Evolutionary conservation across 352 stramenopile species (phyloP).

Genomic region (Blastocystis sp.): DNA sequence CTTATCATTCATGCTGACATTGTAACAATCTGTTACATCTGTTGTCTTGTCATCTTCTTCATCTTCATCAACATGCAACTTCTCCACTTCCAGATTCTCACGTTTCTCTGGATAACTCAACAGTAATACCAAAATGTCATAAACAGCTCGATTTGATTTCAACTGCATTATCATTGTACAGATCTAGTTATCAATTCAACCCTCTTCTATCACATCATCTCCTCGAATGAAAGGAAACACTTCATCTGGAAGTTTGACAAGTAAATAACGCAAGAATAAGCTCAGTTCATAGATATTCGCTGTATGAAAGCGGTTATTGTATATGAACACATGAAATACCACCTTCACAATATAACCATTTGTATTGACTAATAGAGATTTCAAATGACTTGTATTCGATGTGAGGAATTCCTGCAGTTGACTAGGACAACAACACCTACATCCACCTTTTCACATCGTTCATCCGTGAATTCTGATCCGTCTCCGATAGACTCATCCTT

Average conservation of each 20-base stretch:
- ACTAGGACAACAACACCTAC: background rate
- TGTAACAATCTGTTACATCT: slow-evolving; percentile 1
- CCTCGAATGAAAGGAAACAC: background rate
- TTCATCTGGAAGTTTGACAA: background rate
- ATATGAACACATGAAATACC: background rate
- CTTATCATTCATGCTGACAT: background rate
- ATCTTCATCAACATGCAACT: background rate
- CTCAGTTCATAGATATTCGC: slow-evolving; percentile 15
- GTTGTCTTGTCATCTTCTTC: background rate
- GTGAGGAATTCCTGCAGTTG: background rate
- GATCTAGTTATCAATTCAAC: background rate
- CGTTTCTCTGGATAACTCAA: slow-evolving; percentile 33
- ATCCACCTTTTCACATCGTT: slow-evolving; percentile 5
- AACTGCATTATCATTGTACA: background rate
- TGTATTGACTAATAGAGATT: background rate
- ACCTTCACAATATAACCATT: background rate
- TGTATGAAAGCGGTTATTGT: background rate
- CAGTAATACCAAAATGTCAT: slow-evolving; percentile 9
- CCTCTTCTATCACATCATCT: background rate
- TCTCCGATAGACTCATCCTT: background rate
- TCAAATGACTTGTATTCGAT: background rate
- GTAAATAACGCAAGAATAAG: background rate
- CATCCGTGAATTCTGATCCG: slow-evolving; percentile 1
- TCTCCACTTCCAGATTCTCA: background rate
- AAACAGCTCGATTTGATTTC: background rate